Evolutionary conservation across 352 stramenopile species (phyloP), one percentile per base, ranked within the genome.

Genomic region (Globisporangium barbulae): DNA sequence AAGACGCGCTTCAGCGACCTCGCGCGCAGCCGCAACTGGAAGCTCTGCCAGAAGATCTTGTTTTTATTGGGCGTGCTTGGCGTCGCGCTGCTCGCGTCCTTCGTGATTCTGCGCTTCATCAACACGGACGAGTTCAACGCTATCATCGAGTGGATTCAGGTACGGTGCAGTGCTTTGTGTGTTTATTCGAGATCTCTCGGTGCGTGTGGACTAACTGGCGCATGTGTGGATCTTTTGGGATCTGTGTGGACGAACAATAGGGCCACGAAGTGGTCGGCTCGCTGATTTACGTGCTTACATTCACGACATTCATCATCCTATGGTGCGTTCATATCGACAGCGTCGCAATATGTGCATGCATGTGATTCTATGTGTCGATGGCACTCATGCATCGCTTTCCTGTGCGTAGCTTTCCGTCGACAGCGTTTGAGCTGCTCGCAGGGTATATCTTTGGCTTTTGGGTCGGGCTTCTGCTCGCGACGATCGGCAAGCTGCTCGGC

Each of bases 361-460:
- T 21, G 25, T 19, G 15, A 31, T 15, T 10, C 47, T 2, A 33
- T 53, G 22, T 3, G 12, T 57, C 7, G 49, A 17, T 44, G 2
- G 6, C 35, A 53, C 28, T 63, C 17, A 55, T 64, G 25, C 25
- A 28, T 41, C 35, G 35, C 35, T 48, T 4, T 48, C 35, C 69
- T 22, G 42, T 61, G 12, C 57, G 21, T n/a, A 85, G 79, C 65
- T 88, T 91, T 39, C 85, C 85, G 6, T 91, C 85, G 19, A 92
- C 83, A 9, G 77, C 78, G 5, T 92, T 92, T 68, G 85, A 94
- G 68, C 63, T 94, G 13, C 61, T 91, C 21, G 83, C 85, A 1
- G 83, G 85, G 37, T 92, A 92, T 61, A 82, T 88, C 31, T 94
- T 94, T 53, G 83, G 78, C 60, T 88, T 92, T 52, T 91, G 79